Conservation (phyloP, 306 rosid species). For the Trifolium pratense region DNA sequence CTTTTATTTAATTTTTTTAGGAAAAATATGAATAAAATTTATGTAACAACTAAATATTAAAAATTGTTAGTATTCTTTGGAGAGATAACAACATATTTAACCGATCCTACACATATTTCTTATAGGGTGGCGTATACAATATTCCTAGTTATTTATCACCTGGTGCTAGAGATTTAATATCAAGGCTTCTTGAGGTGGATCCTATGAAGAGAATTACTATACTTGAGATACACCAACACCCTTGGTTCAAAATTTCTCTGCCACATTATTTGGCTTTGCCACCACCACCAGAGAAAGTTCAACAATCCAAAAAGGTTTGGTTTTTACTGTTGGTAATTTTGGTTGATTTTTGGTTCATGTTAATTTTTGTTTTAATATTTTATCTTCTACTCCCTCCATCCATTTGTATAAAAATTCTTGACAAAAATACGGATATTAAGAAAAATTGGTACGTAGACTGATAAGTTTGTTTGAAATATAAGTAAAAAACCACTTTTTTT, state of each 20-base stretch:
- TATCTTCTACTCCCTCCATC: neutral
- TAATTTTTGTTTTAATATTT: conserved; percentile 10
- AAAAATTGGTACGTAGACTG: no score
- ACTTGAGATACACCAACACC: conserved; percentile 87
- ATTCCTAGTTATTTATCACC: conserved; percentile 85
- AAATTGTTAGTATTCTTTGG: no score
- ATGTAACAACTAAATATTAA: no score
- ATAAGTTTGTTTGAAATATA: no score
- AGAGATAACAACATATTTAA: no score
- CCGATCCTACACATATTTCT: neutral
- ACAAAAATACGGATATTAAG: no score
- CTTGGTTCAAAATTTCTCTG: conserved; percentile 88
- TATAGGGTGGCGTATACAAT: conserved; percentile 85
- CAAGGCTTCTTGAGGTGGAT: conserved; percentile 87
- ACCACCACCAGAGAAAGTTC: conserved; percentile 74
- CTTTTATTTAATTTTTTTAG: no score
- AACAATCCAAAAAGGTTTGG: conserved; percentile 72
- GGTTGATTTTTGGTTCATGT: neutral
- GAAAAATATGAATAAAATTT: no score
- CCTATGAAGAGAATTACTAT: conserved; percentile 87
- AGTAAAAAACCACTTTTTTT: no score
- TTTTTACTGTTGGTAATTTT: neutral
- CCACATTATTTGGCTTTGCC: conserved; percentile 84
- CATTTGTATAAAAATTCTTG: no score
- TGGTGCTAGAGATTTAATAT: conserved; percentile 83